phyloP scores from a whole-genome alignment of 805 yeast species.

The Zygosaccharomyces bailii region DNA sequence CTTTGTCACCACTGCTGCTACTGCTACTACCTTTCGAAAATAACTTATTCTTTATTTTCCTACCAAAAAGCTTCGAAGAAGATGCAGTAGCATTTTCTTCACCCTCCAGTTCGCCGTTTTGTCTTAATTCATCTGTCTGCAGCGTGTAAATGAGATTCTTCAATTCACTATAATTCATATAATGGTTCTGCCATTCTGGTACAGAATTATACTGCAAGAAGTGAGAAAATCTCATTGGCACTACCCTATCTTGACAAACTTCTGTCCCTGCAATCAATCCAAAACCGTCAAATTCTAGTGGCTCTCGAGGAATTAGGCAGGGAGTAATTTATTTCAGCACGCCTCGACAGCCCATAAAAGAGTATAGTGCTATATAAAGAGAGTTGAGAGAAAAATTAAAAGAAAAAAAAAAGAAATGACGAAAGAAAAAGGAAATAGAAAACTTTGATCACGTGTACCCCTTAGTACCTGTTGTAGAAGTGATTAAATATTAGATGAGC shows the following conservation, averaged over 20 bases:
- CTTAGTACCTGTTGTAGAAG: not conserved
- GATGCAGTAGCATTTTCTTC: constrained; percentile 4
- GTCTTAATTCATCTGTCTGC: constrained; percentile 40
- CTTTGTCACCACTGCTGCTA: constrained; percentile 1
- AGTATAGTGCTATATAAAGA: not conserved
- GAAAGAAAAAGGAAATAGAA: too few species aligned
- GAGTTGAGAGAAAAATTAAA: not conserved
- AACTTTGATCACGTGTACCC: too few species aligned
- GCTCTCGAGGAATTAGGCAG: not conserved
- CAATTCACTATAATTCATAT: constrained; percentile 62
- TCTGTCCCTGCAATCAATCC: too few species aligned
- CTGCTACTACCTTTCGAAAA: constrained; percentile 9
- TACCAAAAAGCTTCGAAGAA: constrained; percentile 15
- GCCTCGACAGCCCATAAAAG: too few species aligned
- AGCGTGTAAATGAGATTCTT: constrained; percentile 56
- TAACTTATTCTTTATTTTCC: constrained; percentile 17
- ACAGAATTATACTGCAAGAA: constrained; percentile 64
- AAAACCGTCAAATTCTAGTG: not conserved
- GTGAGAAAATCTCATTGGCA: constrained; percentile 63
- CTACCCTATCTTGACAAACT: not conserved
- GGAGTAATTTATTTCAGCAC: not conserved
- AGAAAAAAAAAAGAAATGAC: too few species aligned
- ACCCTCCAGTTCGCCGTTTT: constrained; percentile 7
- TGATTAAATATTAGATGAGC: not conserved
- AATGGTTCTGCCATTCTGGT: constrained; percentile 86